Evolutionary conservation across 495 filamentous ascomycete genomes (phyloP).

Genomic region (Aspergillus olivimuriae): DNA sequence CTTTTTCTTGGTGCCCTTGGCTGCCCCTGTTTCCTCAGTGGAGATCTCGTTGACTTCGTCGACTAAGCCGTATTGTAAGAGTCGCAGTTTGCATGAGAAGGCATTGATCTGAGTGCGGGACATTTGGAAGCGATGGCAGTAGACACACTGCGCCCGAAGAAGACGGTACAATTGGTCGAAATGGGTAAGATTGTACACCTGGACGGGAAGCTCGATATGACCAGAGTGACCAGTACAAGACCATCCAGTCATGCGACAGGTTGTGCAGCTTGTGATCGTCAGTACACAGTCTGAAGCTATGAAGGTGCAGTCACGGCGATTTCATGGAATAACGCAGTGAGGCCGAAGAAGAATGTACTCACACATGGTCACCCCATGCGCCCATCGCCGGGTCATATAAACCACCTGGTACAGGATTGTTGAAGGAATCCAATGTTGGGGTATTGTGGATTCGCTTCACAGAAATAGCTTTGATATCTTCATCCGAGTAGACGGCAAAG

Average conservation of each 20-base stretch:
- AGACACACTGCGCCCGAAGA: slow-evolving; percentile 78
- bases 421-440: slow-evolving; percentile 78
- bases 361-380: slow-evolving; percentile 79
- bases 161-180: slow-evolving; percentile 84
- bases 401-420: slow-evolving; percentile 80
- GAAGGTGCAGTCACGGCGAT: not conserved
- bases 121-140: slow-evolving; percentile 79
- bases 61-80: slow-evolving; percentile 80
- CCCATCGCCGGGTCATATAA: slow-evolving; percentile 91
- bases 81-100: slow-evolving; percentile 75
- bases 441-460: slow-evolving; percentile 89
- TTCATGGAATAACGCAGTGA: slow-evolving; percentile 1
- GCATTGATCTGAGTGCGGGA: slow-evolving; percentile 64
- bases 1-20: slow-evolving; percentile 23
- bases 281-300: slow-evolving; percentile 13
- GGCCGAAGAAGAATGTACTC: slow-evolving; percentile 29
- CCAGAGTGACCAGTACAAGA: slow-evolving; percentile 89
- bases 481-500: slow-evolving; percentile 72
- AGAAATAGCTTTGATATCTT: slow-evolving; percentile 82
- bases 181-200: slow-evolving; percentile 88
- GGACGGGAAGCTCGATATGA: slow-evolving; percentile 89
- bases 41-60: slow-evolving; percentile 63
- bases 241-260: slow-evolving; percentile 70
- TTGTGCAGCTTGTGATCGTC: slow-evolving; percentile 63
- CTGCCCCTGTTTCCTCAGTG: slow-evolving; percentile 51